phyloP scores from a whole-genome alignment of 345 rosid genomes.

The Combretum micranthum region DNA sequence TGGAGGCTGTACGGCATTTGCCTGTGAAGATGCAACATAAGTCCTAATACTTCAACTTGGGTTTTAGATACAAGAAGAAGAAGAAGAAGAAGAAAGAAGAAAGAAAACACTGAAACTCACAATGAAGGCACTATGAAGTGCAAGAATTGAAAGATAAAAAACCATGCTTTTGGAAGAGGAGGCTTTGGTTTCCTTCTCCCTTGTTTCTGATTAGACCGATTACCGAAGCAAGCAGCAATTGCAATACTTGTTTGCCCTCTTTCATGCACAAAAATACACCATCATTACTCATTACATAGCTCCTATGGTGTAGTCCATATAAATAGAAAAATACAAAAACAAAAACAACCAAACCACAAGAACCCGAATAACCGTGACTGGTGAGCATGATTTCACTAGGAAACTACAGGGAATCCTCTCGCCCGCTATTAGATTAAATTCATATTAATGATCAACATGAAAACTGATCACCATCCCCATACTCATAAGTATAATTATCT shows the following conservation, averaged over 20 bases:
- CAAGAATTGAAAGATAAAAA: not conserved
- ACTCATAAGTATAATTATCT: too few species aligned
- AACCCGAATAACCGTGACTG: not conserved
- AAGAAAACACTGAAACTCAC: not conserved
- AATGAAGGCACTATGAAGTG: not conserved
- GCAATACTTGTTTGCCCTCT: constrained; percentile 92
- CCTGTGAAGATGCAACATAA: constrained; percentile 27
- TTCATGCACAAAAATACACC: constrained; percentile 19
- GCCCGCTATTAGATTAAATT: too few species aligned
- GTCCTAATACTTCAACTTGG: not conserved
- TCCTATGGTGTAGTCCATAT: not conserved
- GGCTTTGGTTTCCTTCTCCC: constrained; percentile 57
- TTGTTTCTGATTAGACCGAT: constrained; percentile 42
- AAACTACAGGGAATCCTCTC: too few species aligned
- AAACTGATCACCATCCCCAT: too few species aligned
- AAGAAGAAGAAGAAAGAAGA: not conserved
- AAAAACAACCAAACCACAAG: not conserved
- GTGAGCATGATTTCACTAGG: too few species aligned
- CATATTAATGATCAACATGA: too few species aligned
- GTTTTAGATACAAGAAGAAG: not conserved
- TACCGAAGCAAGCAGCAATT: constrained; percentile 42
- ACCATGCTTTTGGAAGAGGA: constrained; percentile 54
- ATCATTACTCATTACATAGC: not conserved
- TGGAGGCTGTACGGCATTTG: constrained; percentile 39
- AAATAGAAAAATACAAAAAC: not conserved